Conservation (phyloP, 352 stramenopile genomes). For the Pythium myriotylum region DNA sequence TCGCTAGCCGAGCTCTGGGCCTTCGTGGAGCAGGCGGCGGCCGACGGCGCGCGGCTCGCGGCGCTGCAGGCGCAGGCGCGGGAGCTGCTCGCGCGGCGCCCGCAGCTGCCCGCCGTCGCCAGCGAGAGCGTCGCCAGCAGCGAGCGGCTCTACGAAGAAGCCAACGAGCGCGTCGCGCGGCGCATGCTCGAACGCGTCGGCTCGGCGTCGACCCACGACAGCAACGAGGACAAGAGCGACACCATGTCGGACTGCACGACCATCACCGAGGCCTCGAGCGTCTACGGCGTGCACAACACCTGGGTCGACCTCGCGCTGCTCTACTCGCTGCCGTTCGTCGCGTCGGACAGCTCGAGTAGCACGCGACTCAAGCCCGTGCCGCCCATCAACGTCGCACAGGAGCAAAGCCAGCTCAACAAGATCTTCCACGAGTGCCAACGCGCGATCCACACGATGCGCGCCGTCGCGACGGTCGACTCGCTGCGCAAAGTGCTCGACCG, state of each 20-base stretch:
- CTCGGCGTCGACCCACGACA: constrained; percentile 25
- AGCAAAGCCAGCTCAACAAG: constrained; percentile 68
- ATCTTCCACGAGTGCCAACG: constrained; percentile 79
- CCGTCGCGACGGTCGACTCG: constrained; percentile 69
- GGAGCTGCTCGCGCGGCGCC: constrained; percentile 32
- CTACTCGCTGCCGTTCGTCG: constrained; percentile 75
- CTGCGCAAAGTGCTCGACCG: constrained; percentile 79
- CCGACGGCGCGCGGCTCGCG: constrained; percentile 15
- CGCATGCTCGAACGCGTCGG: constrained; percentile 46
- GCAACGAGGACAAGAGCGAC: constrained; percentile 75
- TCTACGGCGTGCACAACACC: constrained; percentile 77
- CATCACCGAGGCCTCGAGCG: constrained; percentile 66
- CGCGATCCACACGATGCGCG: constrained; percentile 74
- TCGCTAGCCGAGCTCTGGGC: constrained; percentile 43
- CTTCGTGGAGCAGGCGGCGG: constrained; percentile 46
- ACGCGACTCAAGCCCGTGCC: constrained; percentile 60
- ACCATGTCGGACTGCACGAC: constrained; percentile 78
- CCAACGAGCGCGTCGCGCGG: constrained; percentile 68
- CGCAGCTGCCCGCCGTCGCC: background rate
- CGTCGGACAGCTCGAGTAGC: constrained; percentile 27
- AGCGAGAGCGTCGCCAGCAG: background rate
- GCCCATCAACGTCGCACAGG: constrained; percentile 65
- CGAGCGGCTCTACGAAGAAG: constrained; percentile 36
- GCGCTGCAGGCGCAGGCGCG: constrained; percentile 26
- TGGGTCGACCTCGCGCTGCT: constrained; percentile 80